These are phyloP conservation scores for Ceratocystis albifundus DNA, from an alignment of 2,329 filamentous ascomycete species.

Conservation along the genomic window DNA sequence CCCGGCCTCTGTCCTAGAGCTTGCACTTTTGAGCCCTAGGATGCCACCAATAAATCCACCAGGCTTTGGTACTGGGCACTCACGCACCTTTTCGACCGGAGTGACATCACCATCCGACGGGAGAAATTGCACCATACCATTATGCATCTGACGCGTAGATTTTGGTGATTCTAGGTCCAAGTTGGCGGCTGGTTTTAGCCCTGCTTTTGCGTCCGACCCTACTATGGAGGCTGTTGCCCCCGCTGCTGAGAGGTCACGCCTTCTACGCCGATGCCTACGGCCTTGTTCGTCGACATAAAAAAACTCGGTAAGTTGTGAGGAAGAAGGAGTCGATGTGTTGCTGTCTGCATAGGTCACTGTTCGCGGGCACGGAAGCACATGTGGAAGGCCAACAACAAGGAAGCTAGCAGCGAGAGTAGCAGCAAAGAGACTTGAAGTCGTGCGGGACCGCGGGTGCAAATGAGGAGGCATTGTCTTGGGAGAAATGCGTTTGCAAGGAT, in stretches of 20 bases:
- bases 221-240: slow-evolving; percentile 31
- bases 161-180: background rate
- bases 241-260: slow-evolving; percentile 36
- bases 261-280: slow-evolving; percentile 18
- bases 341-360: slow-evolving; percentile 66
- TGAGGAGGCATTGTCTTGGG: slow-evolving; percentile 60
- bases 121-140: slow-evolving; percentile 40
- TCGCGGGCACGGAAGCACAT: slow-evolving; percentile 82
- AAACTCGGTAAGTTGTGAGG: slow-evolving; percentile 16
- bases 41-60: slow-evolving; percentile 64
- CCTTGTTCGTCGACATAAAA: slow-evolving; percentile 21
- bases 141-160: slow-evolving; percentile 32
- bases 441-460: slow-evolving; percentile 84
- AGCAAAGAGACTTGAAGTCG: slow-evolving; percentile 88
- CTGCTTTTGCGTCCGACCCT: slow-evolving; percentile 31
- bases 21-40: slow-evolving; percentile 51
- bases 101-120: slow-evolving; percentile 30
- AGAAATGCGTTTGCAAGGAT: background rate
- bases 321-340: background rate
- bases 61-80: slow-evolving; percentile 90
- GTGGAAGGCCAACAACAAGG: slow-evolving; percentile 80
- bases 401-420: slow-evolving; percentile 85
- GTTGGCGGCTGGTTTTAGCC: background rate
- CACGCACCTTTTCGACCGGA: slow-evolving; percentile 39
- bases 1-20: background rate